These are phyloP conservation scores for Penicillium sp. DNA, from an alignment of 2,329 filamentous ascomycete species.

Conservation along the genomic window DNA sequence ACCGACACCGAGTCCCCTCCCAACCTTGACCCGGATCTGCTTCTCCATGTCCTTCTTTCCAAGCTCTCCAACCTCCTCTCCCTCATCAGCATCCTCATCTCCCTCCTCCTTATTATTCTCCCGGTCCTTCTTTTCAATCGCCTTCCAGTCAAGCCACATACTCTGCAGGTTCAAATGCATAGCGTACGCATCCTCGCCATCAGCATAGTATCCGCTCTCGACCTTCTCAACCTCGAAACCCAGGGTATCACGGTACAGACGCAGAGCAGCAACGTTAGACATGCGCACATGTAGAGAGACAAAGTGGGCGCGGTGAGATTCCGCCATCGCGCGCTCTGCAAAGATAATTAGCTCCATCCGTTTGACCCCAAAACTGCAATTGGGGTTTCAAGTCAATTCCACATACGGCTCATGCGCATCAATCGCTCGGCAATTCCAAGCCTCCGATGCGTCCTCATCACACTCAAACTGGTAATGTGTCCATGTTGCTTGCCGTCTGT, in stretches of 20 bases:
- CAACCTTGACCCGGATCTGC: constrained; percentile 84
- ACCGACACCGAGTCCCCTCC: constrained; percentile 75
- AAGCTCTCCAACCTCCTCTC: constrained; percentile 68
- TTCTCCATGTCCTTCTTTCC: constrained; percentile 59
- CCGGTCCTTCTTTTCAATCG: constrained; percentile 44
- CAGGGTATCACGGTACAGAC: constrained; percentile 89
- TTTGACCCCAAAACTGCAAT: too few relatives aligned
- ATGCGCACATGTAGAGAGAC: constrained; percentile 95
- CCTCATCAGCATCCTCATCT: constrained; percentile 59
- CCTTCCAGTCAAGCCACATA: constrained; percentile 51
- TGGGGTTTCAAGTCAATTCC: background rate
- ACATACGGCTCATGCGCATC: constrained; percentile 90
- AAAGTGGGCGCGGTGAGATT: constrained; percentile 87
- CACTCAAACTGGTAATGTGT: constrained; percentile 91
- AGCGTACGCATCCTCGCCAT: constrained; percentile 92
- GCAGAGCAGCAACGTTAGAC: constrained; percentile 87
- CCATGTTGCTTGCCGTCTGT: constrained; percentile 87
- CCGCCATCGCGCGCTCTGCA: constrained; percentile 90
- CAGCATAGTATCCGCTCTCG: constrained; percentile 68
- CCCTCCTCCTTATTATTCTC: constrained; percentile 34
- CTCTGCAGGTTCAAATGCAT: constrained; percentile 82
- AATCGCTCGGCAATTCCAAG: constrained; percentile 94
- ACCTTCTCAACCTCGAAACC: constrained; percentile 81
- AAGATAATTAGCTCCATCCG: constrained; percentile 7
- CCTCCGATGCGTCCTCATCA: constrained; percentile 92